Conservation (phyloP, 441 rosid genomes). For the Croton laevigatus region DNA sequence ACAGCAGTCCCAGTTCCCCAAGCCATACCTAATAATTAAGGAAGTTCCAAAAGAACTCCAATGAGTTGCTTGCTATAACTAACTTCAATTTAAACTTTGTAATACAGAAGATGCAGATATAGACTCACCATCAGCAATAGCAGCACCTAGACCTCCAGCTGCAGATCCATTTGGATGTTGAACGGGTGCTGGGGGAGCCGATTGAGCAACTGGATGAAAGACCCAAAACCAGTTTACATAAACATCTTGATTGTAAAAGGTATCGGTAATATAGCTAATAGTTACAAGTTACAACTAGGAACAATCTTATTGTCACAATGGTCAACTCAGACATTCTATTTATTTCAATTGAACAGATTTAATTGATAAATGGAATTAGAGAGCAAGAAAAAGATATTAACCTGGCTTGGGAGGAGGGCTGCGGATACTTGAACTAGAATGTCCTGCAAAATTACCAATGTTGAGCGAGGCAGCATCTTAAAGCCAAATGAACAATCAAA, state of each 20-base stretch:
- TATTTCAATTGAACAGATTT: no score
- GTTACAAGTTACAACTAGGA: no score
- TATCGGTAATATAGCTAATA: no score
- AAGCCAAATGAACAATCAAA: no score
- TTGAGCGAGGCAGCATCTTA: background rate
- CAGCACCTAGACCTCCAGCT: conserved; percentile 26
- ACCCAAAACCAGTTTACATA: background rate
- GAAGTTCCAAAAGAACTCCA: background rate
- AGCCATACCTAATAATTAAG: conserved; percentile 55
- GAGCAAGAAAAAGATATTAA: background rate
- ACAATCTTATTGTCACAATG: background rate
- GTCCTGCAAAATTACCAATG: background rate
- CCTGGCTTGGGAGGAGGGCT: background rate
- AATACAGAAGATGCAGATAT: no score
- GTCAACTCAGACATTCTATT: background rate
- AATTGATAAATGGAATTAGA: background rate
- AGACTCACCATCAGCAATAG: conserved; percentile 33
- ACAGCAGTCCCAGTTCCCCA: conserved; percentile 77
- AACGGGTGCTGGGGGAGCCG: conserved; percentile 27
- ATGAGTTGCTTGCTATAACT: background rate
- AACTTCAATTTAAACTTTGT: background rate
- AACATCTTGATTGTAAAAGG: no score
- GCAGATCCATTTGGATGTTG: conserved; percentile 15
- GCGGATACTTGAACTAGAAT: background rate
- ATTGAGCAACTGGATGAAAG: conserved; percentile 15